Percentiles rank a stretch among this genome's conserved stretches.
Evolutionary conservation across 345 rosid species (phyloP).

Genomic region (Salix exigua): DNA sequence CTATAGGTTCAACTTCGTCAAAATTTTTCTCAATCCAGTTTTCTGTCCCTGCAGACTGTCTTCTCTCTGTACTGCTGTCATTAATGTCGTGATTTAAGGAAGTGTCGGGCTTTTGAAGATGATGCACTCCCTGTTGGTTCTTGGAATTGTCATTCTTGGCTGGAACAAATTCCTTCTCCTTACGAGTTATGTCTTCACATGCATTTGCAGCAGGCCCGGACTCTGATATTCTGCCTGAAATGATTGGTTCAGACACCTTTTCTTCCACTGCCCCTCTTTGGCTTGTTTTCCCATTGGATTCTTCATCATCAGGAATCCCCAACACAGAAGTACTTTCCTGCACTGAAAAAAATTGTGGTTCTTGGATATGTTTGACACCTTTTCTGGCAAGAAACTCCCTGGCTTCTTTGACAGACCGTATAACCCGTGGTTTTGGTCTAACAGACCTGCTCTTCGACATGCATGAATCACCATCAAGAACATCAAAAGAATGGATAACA

Average conservation of each 20-base stretch:
- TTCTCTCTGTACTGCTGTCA: slow-evolving; percentile 24
- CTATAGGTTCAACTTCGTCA: slow-evolving; percentile 64
- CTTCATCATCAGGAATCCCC: slow-evolving; percentile 14
- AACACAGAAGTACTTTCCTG: slow-evolving; percentile 25
- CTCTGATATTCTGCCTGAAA: slow-evolving; percentile 23
- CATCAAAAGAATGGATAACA: slow-evolving; percentile 33
- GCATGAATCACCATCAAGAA: slow-evolving; percentile 22
- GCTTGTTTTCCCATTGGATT: slow-evolving; percentile 19
- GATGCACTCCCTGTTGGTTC: slow-evolving; percentile 12
- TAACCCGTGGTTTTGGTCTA: slow-evolving; percentile 50
- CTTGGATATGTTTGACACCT: slow-evolving; percentile 24
- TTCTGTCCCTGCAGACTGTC: slow-evolving; percentile 27
- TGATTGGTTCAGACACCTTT: slow-evolving; percentile 8
- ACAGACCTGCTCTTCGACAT: slow-evolving; percentile 16
- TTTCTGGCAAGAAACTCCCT: slow-evolving; percentile 63
- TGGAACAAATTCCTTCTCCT: slow-evolving; percentile 21
- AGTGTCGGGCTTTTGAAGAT: slow-evolving; percentile 18
- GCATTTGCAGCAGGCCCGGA: slow-evolving; percentile 21
- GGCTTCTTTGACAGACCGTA: slow-evolving; percentile 81
- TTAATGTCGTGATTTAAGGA: slow-evolving; percentile 11
- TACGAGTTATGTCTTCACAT: slow-evolving; percentile 18
- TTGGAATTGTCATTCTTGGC: slow-evolving; percentile 25
- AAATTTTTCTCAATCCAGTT: slow-evolving; percentile 68
- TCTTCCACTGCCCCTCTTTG: slow-evolving; percentile 20
- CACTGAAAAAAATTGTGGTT: slow-evolving; percentile 14